Evolutionary conservation across 305 asterid species (phyloP).

Genomic region (Withania somnifera): DNA sequence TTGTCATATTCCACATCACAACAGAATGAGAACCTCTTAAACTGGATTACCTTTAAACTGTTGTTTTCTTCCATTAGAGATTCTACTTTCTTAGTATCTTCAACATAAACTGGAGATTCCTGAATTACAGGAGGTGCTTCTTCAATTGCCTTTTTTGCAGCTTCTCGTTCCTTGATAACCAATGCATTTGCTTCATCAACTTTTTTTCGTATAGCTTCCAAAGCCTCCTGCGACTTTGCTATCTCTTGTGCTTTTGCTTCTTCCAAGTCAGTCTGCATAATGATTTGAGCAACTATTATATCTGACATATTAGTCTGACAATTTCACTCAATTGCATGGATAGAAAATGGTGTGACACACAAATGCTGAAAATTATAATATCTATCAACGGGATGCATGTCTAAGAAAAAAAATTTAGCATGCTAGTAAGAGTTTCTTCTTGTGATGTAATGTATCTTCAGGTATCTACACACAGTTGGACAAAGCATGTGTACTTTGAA

Average conservation of each 20-base stretch:
- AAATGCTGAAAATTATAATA: background rate
- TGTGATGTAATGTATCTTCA: background rate
- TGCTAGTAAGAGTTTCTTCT: background rate
- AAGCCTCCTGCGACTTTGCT: slow-evolving; percentile 49
- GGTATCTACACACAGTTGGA: background rate
- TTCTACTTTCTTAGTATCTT: slow-evolving; percentile 78
- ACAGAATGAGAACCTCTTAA: background rate
- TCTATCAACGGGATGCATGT: background rate
- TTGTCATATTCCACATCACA: background rate
- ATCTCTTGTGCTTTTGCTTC: slow-evolving; percentile 77
- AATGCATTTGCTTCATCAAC: slow-evolving; percentile 67
- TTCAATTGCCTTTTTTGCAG: slow-evolving; percentile 83
- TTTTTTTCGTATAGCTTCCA: slow-evolving; percentile 71
- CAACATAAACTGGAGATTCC: slow-evolving; percentile 80
- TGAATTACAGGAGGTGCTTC: slow-evolving; percentile 93
- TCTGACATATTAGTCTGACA: background rate
- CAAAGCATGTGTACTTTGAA: background rate
- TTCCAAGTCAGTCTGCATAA: slow-evolving; percentile 79
- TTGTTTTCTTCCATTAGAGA: slow-evolving; percentile 60
- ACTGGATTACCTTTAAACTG: slow-evolving; percentile 50
- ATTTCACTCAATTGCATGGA: background rate
- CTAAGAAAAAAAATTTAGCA: background rate
- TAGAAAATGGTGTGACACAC: background rate
- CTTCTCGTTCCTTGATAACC: slow-evolving; percentile 68
- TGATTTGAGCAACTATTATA: slow-evolving; percentile 4